phyloP scores from a whole-genome alignment of 2,329 filamentous ascomycete species.

The Xylaria hypoxylon region DNA sequence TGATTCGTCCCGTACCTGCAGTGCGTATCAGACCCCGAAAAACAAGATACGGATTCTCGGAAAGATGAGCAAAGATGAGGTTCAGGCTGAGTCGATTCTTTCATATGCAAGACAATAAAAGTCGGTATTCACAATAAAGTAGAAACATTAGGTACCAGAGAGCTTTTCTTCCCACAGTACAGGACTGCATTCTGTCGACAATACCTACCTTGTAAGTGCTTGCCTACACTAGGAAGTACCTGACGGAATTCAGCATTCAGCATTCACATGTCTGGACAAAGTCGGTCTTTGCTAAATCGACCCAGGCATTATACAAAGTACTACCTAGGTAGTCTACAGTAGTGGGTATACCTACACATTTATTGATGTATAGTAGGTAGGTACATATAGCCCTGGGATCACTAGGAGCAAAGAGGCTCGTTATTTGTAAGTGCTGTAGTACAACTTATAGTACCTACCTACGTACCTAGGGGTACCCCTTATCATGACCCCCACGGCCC shows the following conservation, averaged over 20 bases:
- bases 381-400: not conserved
- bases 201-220: too few relatives aligned
- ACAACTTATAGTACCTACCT: not conserved
- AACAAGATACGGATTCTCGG: slow-evolving; percentile 29
- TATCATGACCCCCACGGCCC: slow-evolving; percentile 37
- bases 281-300: not conserved
- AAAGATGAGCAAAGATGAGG: slow-evolving; percentile 26
- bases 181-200: too few relatives aligned
- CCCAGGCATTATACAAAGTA: not conserved
- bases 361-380: not conserved
- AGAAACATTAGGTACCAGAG: not conserved
- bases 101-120: not conserved
- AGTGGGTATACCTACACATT: too few relatives aligned
- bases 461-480: slow-evolving; percentile 25
- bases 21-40: slow-evolving; percentile 33
- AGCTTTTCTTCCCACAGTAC: not conserved
- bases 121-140: not conserved
- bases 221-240: too few relatives aligned
- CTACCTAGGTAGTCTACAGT: too few relatives aligned
- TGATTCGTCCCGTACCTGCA: slow-evolving; percentile 40
- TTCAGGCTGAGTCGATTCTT: slow-evolving; percentile 31
- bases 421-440: slow-evolving; percentile 21
- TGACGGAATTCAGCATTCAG: not conserved
- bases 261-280: slow-evolving; percentile 17
- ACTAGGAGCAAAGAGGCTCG: not conserved